Base-by-base conservation (phyloP, 2,329 filamentous ascomycete species). In the Ceratocystis ficicola region DNA sequence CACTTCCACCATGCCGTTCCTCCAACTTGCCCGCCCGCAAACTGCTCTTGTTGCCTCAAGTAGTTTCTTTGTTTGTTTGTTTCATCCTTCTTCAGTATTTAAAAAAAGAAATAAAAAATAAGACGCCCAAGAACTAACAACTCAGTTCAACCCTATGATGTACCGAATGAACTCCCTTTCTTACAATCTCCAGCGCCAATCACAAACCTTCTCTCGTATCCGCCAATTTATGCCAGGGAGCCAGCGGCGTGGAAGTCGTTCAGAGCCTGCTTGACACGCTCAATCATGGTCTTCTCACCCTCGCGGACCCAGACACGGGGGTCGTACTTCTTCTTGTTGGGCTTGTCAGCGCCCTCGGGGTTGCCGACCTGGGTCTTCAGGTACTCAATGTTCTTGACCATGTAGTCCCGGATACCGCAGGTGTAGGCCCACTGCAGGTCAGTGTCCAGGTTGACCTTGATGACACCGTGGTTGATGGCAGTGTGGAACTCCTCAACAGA, bases 401-500 rank as follows among this genome's bases (percentile, higher is more conserved):
- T 83, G 82, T 91, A 99, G 81, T 99, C 93, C 70, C 94, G 89
- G 80, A 97, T 88, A 79, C 94, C 94, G 69, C 80, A 80, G 71
- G 94, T 83, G 84, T 97, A 99, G 68, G 93, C 92, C 78, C 86
- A 95, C 83, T 97, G 93, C 79, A 97, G 84, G 76, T 99, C 94
- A 63, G 94, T 99, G 80, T 99, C 94, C 73, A 99, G 83, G 83
- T 99, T 99, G 80, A 99, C 94, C 87, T 99, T 99, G 81, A 96
- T 88, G 72, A 99, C 93, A 82, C 94, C 94, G 78, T 93, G 88
- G 75, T 81, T 80, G 78, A 96, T 96, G 75, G 92, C 93, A 72
- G 90, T 85, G 70, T 81, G 82, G 84, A 89, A 99, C 81, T 99
- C 94, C 72, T 90, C 78, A 82, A 96, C 95, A 76, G 83, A 83